These are phyloP conservation scores for Euphorbia schlechtendalii DNA, from an alignment of 441 rosid species.

Conservation along the genomic window DNA sequence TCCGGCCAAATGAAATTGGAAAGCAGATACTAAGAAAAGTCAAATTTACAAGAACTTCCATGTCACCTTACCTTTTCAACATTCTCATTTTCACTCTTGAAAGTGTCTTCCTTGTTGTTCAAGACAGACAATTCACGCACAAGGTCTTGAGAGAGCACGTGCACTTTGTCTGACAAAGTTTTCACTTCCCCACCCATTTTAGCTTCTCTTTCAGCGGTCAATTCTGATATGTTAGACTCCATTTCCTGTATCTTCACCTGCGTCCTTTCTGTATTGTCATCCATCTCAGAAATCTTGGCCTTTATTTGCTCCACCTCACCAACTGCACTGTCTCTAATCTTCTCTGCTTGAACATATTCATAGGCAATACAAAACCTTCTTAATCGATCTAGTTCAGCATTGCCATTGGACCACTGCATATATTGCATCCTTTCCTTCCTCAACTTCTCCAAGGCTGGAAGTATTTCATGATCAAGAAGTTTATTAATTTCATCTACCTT, in stretches of 20 bases:
- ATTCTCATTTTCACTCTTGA: constrained; percentile 63
- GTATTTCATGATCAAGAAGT: constrained; percentile 85
- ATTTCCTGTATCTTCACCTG: constrained; percentile 47
- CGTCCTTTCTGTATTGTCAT: constrained; percentile 37
- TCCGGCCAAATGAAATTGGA: constrained; percentile 7
- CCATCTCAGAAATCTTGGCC: constrained; percentile 52
- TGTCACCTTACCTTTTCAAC: constrained; percentile 89
- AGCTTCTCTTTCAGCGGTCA: constrained; percentile 87
- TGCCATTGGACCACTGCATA: constrained; percentile 98
- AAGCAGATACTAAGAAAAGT: neutral
- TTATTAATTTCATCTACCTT: constrained; percentile 95
- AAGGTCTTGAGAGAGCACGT: constrained; percentile 63
- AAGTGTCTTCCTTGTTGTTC: constrained; percentile 69
- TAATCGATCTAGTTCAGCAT: constrained; percentile 75
- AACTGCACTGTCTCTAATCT: constrained; percentile 54
- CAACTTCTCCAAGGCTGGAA: constrained; percentile 90
- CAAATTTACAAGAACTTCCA: neutral
- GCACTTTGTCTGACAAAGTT: constrained; percentile 65
- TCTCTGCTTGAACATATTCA: constrained; percentile 89
- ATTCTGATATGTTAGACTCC: constrained; percentile 50
- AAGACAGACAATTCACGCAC: constrained; percentile 71
- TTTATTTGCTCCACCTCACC: constrained; percentile 56
- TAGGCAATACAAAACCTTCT: constrained; percentile 87
- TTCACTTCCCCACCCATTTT: constrained; percentile 88
- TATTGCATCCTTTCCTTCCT: constrained; percentile 87